Percentiles rank a stretch among this genome's conserved stretches.
phyloP scores from a whole-genome alignment of 192 early-diverging fungal species.

The Entrophospora sp. region DNA sequence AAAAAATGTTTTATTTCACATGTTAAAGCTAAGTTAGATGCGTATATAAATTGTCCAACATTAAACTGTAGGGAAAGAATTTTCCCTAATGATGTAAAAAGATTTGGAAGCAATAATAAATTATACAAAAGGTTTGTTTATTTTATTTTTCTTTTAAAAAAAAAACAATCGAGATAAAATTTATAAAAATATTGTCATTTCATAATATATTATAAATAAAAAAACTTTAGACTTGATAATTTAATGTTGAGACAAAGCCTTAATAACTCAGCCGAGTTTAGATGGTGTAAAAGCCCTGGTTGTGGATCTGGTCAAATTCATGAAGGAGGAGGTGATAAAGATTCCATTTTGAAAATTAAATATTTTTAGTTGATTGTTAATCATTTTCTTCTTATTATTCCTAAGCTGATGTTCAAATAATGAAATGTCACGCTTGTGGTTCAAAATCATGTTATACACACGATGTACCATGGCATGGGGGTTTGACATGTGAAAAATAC shows the following conservation, averaged over 20 bases:
- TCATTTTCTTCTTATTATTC: not conserved
- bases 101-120: no score
- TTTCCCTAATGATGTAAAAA: no score
- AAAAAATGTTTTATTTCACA: no score
- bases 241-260: not conserved
- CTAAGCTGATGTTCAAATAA: conserved; percentile 1
- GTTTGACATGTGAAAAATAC: not conserved
- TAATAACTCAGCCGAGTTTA: conserved; percentile 4
- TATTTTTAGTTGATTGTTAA: not conserved
- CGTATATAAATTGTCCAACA: no score
- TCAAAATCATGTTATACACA: not conserved
- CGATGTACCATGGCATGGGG: not conserved
- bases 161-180: no score
- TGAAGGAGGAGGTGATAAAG: not conserved
- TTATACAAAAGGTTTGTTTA: no score
- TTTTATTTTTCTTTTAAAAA: no score
- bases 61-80: no score
- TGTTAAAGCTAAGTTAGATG: no score
- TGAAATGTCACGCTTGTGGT: not conserved
- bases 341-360: not conserved
- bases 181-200: not conserved
- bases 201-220: not conserved
- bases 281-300: conserved; percentile 3
- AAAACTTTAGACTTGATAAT: not conserved
- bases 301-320: conserved; percentile 12